phyloP scores from a whole-genome alignment of 1,284 basidiomycete genomes.

The Pseudozyma tsukubaensis region DNA sequence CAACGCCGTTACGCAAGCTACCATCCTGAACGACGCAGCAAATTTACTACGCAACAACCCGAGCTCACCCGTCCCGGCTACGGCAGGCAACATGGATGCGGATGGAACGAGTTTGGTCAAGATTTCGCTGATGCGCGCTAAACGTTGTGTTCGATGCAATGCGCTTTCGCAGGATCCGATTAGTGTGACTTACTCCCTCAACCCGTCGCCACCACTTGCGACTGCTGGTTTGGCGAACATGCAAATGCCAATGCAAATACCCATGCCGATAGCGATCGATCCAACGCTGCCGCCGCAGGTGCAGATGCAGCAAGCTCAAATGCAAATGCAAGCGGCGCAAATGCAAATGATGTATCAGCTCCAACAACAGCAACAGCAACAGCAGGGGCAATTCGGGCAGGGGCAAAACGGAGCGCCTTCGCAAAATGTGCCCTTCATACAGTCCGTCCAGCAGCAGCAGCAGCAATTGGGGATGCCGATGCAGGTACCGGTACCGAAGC shows the following conservation, averaged over 20 bases:
- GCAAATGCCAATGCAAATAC: no score
- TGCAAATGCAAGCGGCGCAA: slow-evolving; percentile 28
- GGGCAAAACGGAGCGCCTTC: background rate
- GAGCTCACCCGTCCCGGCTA: background rate
- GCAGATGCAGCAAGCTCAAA: slow-evolving; percentile 35
- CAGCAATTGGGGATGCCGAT: background rate
- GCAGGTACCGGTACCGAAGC: slow-evolving; percentile 17
- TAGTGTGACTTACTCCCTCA: slow-evolving; percentile 11
- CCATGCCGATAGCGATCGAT: slow-evolving; percentile 9
- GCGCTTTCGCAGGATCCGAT: slow-evolving; percentile 39
- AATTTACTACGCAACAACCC: slow-evolving; percentile 10
- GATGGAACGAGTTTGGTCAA: slow-evolving; percentile 3
- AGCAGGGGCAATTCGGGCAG: slow-evolving; percentile 1
- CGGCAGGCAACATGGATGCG: background rate
- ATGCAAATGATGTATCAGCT: slow-evolving; percentile 27
- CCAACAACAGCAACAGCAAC: slow-evolving; percentile 17
- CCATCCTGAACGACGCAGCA: slow-evolving; percentile 22
- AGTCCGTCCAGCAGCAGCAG: background rate
- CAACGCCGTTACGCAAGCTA: slow-evolving; percentile 31
- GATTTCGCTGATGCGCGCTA: slow-evolving; percentile 26
- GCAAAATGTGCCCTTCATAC: background rate
- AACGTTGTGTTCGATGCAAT: slow-evolving; percentile 35
- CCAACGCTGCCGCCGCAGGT: slow-evolving; percentile 26
- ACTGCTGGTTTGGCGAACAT: background rate
- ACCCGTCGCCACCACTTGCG: background rate